A percentile compares a stretch with the other conserved stretches of the same genome.
phyloP scores from a whole-genome alignment of 164 flowering plant species.

The Cinnamomum micranthum region DNA sequence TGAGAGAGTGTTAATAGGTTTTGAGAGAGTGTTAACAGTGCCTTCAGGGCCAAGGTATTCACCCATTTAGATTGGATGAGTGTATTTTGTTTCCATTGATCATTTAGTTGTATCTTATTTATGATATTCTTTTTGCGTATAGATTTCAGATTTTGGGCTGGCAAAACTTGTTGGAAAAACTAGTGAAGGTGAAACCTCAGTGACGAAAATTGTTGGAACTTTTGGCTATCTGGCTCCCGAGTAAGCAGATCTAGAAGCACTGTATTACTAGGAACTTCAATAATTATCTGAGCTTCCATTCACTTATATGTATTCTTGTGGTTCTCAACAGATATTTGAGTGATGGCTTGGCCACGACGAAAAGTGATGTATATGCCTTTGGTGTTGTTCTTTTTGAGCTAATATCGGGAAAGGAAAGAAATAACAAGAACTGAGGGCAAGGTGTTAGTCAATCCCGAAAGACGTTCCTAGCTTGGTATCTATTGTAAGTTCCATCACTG shows the following conservation, averaged over 20 bases:
- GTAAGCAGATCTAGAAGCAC: constrained; percentile 40
- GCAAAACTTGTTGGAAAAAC: constrained; percentile 77
- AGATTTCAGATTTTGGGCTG: constrained; percentile 97
- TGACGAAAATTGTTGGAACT: constrained; percentile 89
- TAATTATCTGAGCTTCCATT: constrained; percentile 1
- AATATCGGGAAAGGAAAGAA: constrained; percentile 84
- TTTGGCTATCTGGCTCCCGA: constrained; percentile 97
- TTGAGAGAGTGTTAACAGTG: too few species aligned
- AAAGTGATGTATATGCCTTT: constrained; percentile 96
- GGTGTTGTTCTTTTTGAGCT: constrained; percentile 92
- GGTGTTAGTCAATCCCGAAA: constrained; percentile 51
- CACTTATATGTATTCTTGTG: constrained; percentile 4
- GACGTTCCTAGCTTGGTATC: constrained; percentile 93
- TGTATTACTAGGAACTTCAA: constrained; percentile 1
- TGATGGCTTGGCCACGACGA: constrained; percentile 79
- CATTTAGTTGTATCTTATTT: constrained; percentile 8
- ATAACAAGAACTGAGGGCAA: constrained; percentile 57
- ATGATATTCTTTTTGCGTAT: constrained; percentile 4
- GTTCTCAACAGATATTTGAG: constrained; percentile 59
- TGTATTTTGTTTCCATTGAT: not conserved
- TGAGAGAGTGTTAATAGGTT: too few species aligned
- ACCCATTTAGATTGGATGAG: not conserved
- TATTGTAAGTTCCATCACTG: constrained; percentile 50
- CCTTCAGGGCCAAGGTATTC: constrained; percentile 82
- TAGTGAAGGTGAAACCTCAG: constrained; percentile 67